Conservation (phyloP, 108 stramenopile genomes). For the Tribonema minus region DNA sequence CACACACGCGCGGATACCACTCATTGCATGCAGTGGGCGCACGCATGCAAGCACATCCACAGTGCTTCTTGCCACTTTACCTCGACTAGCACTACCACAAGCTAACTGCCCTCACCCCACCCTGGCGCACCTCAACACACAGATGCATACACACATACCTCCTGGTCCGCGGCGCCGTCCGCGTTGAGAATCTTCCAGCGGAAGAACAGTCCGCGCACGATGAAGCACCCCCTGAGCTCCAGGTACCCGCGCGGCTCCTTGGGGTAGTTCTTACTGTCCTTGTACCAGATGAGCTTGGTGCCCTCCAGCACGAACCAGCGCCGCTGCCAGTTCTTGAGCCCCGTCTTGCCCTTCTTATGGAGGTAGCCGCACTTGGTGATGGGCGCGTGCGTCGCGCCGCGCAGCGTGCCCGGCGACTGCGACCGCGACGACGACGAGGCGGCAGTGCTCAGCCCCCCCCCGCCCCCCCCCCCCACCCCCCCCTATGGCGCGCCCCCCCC, state of each 20-base stretch:
- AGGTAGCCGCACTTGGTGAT: conserved; percentile 16
- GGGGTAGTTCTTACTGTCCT: conserved; percentile 20
- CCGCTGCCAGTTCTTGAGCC: conserved; percentile 24
- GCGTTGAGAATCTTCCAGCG: conserved; percentile 22
- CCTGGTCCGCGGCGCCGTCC: conserved; percentile 16
- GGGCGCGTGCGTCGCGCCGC: conserved; percentile 22
- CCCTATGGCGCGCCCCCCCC: too few relatives aligned
- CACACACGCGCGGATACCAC: too few relatives aligned
- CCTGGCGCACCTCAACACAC: too few relatives aligned
- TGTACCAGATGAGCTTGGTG: conserved; percentile 26
- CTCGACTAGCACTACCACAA: too few relatives aligned
- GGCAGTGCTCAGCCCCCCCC: too few relatives aligned
- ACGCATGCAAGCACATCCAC: too few relatives aligned
- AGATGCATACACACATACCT: too few relatives aligned
- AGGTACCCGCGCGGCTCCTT: conserved; percentile 18
- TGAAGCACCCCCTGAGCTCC: conserved; percentile 19
- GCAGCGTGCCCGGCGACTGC: neutral
- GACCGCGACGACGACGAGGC: too few relatives aligned
- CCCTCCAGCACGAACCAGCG: conserved; percentile 26
- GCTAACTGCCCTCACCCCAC: too few relatives aligned
- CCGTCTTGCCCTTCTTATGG: conserved; percentile 21
- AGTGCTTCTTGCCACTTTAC: too few relatives aligned
- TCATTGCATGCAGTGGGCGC: too few relatives aligned
- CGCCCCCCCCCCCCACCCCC: neutral
- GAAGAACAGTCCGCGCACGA: conserved; percentile 1